Evolutionary conservation across 306 rosid species (phyloP).

Genomic region (Lablab purpureus): DNA sequence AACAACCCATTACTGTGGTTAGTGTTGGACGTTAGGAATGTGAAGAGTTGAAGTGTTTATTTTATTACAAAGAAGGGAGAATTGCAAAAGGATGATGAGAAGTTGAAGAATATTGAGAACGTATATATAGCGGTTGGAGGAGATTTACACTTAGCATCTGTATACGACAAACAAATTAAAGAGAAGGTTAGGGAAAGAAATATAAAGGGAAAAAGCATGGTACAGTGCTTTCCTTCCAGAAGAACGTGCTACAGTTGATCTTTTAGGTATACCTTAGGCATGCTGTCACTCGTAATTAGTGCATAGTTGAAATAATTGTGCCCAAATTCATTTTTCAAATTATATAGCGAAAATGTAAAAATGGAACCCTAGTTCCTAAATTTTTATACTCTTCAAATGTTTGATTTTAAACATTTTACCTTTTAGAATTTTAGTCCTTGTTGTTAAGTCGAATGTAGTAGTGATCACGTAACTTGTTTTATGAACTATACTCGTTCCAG

Average conservation of each 20-base stretch:
- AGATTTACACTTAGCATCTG: constrained; percentile 38
- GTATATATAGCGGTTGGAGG: constrained; percentile 33
- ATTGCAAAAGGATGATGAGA: not conserved
- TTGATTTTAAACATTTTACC: too few relatives aligned
- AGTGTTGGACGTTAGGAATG: constrained; percentile 9
- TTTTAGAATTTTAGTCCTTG: too few relatives aligned
- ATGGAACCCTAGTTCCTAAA: too few relatives aligned
- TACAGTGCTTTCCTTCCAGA: too few relatives aligned
- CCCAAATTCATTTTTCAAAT: too few relatives aligned
- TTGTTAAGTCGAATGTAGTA: too few relatives aligned
- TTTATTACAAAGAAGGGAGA: not conserved
- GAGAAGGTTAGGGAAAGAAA: not conserved
- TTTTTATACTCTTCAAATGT: too few relatives aligned
- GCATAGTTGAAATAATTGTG: not conserved
- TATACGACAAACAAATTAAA: constrained; percentile 15
- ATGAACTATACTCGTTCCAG: too few relatives aligned
- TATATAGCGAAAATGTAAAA: too few relatives aligned
- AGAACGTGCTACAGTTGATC: too few relatives aligned
- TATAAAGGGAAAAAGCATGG: constrained; percentile 26
- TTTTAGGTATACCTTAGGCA: not conserved
- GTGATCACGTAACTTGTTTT: too few relatives aligned
- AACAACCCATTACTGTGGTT: constrained; percentile 46
- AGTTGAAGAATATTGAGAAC: constrained; percentile 4
- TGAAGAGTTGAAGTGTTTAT: constrained; percentile 3
- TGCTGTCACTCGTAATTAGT: not conserved